Conservation (phyloP, 192 early-diverging fungal species). For the Coemansia sp. region DNA sequence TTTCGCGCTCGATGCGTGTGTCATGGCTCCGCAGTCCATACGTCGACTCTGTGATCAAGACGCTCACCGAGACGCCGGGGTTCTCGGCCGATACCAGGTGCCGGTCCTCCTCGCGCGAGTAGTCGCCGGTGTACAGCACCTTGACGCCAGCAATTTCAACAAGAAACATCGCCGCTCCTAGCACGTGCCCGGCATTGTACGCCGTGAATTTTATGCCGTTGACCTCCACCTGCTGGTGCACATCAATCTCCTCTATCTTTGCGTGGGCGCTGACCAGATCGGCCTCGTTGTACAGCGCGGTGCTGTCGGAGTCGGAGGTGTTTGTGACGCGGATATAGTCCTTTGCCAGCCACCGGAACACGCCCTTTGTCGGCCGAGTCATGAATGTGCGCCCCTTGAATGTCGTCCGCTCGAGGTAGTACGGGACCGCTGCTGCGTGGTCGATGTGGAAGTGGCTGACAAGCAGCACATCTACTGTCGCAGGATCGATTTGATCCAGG, state of each 20-base stretch:
- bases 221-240: conserved; percentile 94
- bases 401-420: conserved; percentile 95
- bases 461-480: conserved; percentile 83
- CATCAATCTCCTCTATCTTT: conserved; percentile 92
- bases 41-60: conserved; percentile 94
- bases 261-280: conserved; percentile 81
- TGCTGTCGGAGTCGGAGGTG: conserved; percentile 58
- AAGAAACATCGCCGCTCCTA: conserved; percentile 98
- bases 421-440: conserved; percentile 94
- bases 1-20: conserved; percentile 90
- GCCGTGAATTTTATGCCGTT: conserved; percentile 93
- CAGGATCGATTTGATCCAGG: conserved; percentile 92
- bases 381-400: conserved; percentile 97
- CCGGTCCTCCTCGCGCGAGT: conserved; percentile 97
- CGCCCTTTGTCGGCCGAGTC: conserved; percentile 98
- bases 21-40: conserved; percentile 97
- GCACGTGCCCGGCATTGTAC: conserved; percentile 97
- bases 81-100: conserved; percentile 96
- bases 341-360: conserved; percentile 93
- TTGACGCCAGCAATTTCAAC: conserved; percentile 87
- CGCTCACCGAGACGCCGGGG: conserved; percentile 80
- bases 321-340: conserved; percentile 91
- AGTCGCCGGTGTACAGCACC: conserved; percentile 97
- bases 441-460: conserved; percentile 98
- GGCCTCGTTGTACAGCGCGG: conserved; percentile 87